These are phyloP conservation scores for Cercophora samala DNA, from an alignment of 495 filamentous ascomycete species.

Conservation along the genomic window DNA sequence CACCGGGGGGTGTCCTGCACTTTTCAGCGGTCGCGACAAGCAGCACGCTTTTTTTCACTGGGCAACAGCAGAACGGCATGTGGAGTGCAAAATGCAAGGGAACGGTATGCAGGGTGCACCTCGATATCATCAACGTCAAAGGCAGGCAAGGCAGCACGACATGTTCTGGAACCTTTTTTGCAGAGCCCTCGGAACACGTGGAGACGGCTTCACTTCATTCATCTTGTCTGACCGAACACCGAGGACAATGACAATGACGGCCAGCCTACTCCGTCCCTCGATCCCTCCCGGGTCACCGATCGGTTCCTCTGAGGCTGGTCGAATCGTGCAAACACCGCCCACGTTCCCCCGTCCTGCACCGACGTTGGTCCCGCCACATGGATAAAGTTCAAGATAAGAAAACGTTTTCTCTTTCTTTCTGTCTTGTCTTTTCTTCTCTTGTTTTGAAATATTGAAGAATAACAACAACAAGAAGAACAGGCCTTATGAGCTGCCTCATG, in stretches of 20 bases:
- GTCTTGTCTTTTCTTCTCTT: neutral
- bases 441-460: neutral
- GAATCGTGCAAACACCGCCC: neutral
- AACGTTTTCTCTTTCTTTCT: neutral
- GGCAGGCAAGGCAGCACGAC: neutral
- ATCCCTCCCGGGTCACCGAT: too few species aligned
- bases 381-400: neutral
- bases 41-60: slow-evolving; percentile 22
- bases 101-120: slow-evolving; percentile 2
- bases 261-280: neutral
- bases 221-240: neutral
- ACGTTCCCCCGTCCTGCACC: neutral
- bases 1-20: neutral
- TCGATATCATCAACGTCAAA: slow-evolving; percentile 2
- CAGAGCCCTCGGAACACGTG: neutral
- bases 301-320: too few species aligned
- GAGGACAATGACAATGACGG: neutral
- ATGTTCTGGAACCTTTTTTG: slow-evolving; percentile 2
- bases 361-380: neutral
- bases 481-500: neutral
- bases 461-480: neutral
- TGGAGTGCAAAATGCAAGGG: neutral
- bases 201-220: neutral
- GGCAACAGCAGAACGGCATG: slow-evolving; percentile 19
- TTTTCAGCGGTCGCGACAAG: slow-evolving; percentile 11